These are phyloP conservation scores for Niebla homalea DNA, from an alignment of 495 filamentous ascomycete genomes.

Conservation along the genomic window DNA sequence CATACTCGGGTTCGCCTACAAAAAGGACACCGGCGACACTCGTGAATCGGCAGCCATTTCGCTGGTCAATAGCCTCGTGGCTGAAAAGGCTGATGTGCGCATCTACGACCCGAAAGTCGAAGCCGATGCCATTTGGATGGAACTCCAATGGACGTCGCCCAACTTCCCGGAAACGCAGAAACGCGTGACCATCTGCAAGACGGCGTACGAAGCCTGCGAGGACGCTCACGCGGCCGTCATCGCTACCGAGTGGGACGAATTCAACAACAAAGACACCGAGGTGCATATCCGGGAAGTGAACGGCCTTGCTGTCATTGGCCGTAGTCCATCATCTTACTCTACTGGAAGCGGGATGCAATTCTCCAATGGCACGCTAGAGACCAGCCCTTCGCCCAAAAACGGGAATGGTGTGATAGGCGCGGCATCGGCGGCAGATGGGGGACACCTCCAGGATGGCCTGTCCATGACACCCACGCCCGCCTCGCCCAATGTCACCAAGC, in stretches of 20 bases:
- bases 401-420: neutral
- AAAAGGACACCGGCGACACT: conserved; percentile 69
- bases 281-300: conserved; percentile 4
- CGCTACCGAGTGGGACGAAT: conserved; percentile 54
- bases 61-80: conserved; percentile 49
- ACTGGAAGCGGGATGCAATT: neutral
- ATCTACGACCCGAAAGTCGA: conserved; percentile 64
- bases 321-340: neutral
- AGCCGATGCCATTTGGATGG: conserved; percentile 29
- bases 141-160: conserved; percentile 18
- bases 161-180: conserved; percentile 11
- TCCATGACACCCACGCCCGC: neutral
- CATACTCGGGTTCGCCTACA: conserved; percentile 68
- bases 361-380: conserved; percentile 4
- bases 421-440: neutral
- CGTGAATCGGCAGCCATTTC: conserved; percentile 59
- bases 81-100: conserved; percentile 51
- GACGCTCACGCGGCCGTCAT: conserved; percentile 42
- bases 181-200: conserved; percentile 9
- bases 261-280: conserved; percentile 27
- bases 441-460: too few species aligned
- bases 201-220: conserved; percentile 38
- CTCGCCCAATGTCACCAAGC: neutral
- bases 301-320: conserved; percentile 3
- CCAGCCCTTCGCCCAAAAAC: neutral